Percentiles rank a stretch among this genome's conserved stretches.
Evolutionary conservation across 257 asterid genomes (phyloP).

Genomic region (Lavandula angustifolia): DNA sequence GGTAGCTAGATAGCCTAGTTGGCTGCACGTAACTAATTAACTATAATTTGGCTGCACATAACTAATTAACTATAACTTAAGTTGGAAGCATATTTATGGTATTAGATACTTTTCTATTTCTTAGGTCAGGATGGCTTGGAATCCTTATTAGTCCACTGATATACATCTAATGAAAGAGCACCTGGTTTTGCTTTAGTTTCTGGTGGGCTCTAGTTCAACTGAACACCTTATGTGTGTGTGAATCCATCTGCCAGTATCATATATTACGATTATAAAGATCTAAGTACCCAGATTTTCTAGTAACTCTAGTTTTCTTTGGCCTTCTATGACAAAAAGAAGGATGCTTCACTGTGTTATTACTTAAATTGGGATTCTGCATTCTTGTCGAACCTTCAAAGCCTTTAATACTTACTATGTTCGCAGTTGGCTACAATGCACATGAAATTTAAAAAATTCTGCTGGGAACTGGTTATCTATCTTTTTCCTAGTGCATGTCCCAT

Average conservation of each 20-base stretch:
- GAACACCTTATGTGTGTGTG: constrained; percentile 4
- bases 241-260: constrained; percentile 5
- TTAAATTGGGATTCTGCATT: background rate
- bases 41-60: no score
- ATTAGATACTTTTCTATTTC: constrained; percentile 7
- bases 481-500: no score
- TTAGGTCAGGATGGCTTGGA: background rate
- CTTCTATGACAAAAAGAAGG: background rate
- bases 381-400: background rate
- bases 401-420: no score
- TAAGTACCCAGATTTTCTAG: background rate
- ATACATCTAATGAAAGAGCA: background rate
- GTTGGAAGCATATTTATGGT: constrained; percentile 1
- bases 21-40: no score
- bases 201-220: constrained; percentile 11
- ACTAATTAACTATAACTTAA: constrained; percentile 2
- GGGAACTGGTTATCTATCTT: background rate
- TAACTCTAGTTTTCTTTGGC: background rate
- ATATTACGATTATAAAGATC: constrained; percentile 7
- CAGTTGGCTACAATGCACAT: background rate
- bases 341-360: background rate
- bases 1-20: constrained; percentile 6
- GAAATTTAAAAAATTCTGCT: no score
- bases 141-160: constrained; percentile 17
- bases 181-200: constrained; percentile 6